Conservation (phyloP, 345 rosid species). For the Carallia brachiata region DNA sequence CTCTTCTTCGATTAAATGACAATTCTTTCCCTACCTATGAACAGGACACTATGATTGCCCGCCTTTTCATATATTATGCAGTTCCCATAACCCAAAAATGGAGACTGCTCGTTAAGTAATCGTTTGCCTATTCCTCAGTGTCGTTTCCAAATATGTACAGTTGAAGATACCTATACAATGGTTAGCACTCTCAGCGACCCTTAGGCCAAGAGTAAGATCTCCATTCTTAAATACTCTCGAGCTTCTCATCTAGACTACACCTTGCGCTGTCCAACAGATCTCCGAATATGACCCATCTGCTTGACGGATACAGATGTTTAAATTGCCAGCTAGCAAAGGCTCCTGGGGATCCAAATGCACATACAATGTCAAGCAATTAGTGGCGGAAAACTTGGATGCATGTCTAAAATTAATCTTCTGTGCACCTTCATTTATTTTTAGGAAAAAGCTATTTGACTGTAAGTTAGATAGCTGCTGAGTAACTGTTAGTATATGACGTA, state of each 20-base stretch:
- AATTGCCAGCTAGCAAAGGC: slow-evolving; percentile 52
- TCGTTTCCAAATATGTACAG: slow-evolving; percentile 56
- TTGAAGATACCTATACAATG: slow-evolving; percentile 16
- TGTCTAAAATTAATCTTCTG: too few species aligned
- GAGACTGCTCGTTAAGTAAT: too few species aligned
- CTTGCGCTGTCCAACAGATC: slow-evolving; percentile 52
- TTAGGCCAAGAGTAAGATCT: slow-evolving; percentile 23
- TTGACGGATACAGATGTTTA: slow-evolving; percentile 61
- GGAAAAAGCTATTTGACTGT: too few species aligned
- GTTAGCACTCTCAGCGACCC: slow-evolving; percentile 38
- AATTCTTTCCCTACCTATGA: too few species aligned
- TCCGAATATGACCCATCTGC: slow-evolving; percentile 75
- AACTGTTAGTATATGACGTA: too few species aligned
- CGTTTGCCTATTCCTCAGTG: neutral
- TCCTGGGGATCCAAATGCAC: slow-evolving; percentile 48
- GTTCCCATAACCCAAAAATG: too few species aligned
- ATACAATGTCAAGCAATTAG: neutral
- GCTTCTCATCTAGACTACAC: slow-evolving; percentile 41
- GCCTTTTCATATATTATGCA: too few species aligned
- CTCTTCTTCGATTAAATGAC: too few species aligned
- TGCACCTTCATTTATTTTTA: too few species aligned
- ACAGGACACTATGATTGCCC: too few species aligned
- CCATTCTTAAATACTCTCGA: slow-evolving; percentile 32
- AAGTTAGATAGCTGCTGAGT: too few species aligned
- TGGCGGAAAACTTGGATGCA: too few species aligned